Evolutionary conservation across 148 eudicot genomes (phyloP).

Genomic region (Cornus florida): DNA sequence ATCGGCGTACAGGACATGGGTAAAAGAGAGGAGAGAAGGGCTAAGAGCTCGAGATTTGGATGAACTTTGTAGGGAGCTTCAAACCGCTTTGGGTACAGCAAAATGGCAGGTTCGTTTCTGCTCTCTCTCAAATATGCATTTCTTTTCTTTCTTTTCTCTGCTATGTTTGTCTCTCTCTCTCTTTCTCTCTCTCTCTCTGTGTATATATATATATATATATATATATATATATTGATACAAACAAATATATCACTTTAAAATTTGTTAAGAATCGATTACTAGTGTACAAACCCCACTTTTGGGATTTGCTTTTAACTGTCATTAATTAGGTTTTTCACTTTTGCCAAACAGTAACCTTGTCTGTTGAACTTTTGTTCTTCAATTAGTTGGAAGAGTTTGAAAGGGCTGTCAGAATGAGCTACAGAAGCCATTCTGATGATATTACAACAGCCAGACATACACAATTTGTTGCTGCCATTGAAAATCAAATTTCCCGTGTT

Average conservation of each 20-base stretch:
- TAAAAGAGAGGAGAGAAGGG: conserved; percentile 66
- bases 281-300: background rate
- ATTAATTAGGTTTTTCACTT: background rate
- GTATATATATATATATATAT: too few species aligned
- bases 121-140: background rate
- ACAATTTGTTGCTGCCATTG: conserved; percentile 75
- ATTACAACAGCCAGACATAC: conserved; percentile 58
- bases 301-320: background rate
- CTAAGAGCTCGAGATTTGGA: conserved; percentile 35
- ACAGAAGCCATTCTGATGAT: conserved; percentile 60
- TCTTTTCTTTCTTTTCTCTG: too few species aligned
- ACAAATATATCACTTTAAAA: too few species aligned
- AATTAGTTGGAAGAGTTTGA: conserved; percentile 89
- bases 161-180: too few species aligned
- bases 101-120: conserved; percentile 85
- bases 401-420: conserved; percentile 68
- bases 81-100: conserved; percentile 88
- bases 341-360: background rate
- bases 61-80: conserved; percentile 68
- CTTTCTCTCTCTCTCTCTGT: too few species aligned
- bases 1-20: conserved; percentile 78
- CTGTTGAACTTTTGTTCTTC: background rate
- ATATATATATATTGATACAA: too few species aligned
- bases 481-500: conserved; percentile 65
- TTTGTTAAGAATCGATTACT: too few species aligned